These are phyloP conservation scores for Aspergillus sp. DNA, from an alignment of 2,329 filamentous ascomycete species.

Conservation along the genomic window DNA sequence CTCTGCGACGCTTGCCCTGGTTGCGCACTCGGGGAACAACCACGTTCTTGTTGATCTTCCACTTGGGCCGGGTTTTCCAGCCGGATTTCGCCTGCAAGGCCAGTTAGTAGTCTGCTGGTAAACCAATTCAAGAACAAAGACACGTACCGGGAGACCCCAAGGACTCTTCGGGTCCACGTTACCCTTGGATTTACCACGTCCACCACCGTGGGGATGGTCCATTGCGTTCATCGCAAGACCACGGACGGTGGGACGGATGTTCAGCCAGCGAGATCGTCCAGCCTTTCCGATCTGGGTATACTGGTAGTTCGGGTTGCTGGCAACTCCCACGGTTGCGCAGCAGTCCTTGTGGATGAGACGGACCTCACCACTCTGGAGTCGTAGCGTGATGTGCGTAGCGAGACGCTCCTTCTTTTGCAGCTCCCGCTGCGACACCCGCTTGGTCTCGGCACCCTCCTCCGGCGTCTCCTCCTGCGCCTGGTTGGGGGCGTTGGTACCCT, in stretches of 20 bases:
- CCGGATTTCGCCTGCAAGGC: constrained; percentile 52
- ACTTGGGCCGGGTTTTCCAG: constrained; percentile 87
- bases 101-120: constrained; percentile 12
- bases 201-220: constrained; percentile 98
- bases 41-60: constrained; percentile 89
- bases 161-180: constrained; percentile 92
- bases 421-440: constrained; percentile 40
- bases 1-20: constrained; percentile 78
- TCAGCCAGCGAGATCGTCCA: constrained; percentile 87
- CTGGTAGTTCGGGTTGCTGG: constrained; percentile 90
- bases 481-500: constrained; percentile 68
- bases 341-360: constrained; percentile 87
- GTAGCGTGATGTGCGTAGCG: constrained; percentile 77
- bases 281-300: constrained; percentile 93
- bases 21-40: constrained; percentile 81
- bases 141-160: constrained; percentile 89
- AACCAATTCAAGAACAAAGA: not conserved
- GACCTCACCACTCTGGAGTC: constrained; percentile 89
- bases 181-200: constrained; percentile 98
- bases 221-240: constrained; percentile 99
- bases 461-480: constrained; percentile 54
- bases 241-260: constrained; percentile 91
- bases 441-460: constrained; percentile 34
- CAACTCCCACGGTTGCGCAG: constrained; percentile 89
- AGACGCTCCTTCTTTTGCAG: constrained; percentile 54